Percentiles rank a stretch among this genome's conserved stretches.
phyloP scores from a whole-genome alignment of 169 alveolate species.

The Theileria annulata region DNA sequence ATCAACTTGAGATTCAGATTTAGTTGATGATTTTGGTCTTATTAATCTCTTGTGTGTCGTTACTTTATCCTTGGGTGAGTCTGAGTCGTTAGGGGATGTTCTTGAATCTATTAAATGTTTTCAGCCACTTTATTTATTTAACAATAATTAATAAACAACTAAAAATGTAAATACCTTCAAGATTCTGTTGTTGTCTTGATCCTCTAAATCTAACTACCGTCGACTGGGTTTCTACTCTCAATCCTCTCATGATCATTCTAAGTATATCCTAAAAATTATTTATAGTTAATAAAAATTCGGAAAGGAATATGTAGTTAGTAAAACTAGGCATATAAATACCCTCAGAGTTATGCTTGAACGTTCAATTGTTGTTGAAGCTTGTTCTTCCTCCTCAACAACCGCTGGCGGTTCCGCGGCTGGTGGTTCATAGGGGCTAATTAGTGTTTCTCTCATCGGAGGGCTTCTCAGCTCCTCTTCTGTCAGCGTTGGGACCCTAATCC shows the following conservation, averaged over 20 bases:
- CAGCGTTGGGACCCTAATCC: constrained; percentile 48
- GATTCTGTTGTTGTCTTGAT: constrained; percentile 10
- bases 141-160: not conserved
- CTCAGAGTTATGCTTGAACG: constrained; percentile 33
- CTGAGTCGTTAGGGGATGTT: constrained; percentile 2
- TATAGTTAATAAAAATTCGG: not conserved
- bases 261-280: constrained; percentile 33
- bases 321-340: constrained; percentile 14
- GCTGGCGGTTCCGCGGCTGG: not conserved
- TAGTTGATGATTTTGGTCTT: not conserved
- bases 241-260: constrained; percentile 61
- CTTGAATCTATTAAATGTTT: constrained; percentile 1
- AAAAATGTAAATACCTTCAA: constrained; percentile 7
- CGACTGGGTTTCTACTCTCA: constrained; percentile 31
- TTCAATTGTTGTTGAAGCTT: constrained; percentile 4
- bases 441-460: not conserved
- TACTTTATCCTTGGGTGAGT: not conserved
- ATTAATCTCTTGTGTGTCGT: constrained; percentile 16
- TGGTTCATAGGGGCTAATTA: constrained; percentile 17
- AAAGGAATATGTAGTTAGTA: not conserved
- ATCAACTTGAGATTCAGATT: constrained; percentile 30
- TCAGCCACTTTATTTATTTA: not conserved
- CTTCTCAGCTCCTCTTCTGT: not conserved
- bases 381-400: constrained; percentile 7
- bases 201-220: constrained; percentile 17